phyloP scores from a whole-genome alignment of 495 filamentous ascomycete species.

The Chaetomidium leptoderma region DNA sequence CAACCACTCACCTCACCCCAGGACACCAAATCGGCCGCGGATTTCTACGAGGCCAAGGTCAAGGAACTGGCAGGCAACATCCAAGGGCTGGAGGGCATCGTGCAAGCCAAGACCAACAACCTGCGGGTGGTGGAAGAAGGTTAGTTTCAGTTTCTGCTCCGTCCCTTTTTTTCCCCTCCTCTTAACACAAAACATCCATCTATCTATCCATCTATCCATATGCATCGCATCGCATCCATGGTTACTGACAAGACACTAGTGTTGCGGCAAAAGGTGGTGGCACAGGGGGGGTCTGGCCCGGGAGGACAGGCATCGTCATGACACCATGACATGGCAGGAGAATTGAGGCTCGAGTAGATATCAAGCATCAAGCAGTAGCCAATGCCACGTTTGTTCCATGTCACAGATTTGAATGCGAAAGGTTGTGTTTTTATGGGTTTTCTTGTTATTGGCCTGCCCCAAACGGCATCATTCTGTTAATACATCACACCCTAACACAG shows the following conservation, averaged over 20 bases:
- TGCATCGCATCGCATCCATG: not conserved
- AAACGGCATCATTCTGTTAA: not conserved
- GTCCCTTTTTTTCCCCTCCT: not conserved
- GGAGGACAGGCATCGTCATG: slow-evolving; percentile 22
- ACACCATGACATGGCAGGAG: not conserved
- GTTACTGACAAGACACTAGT: slow-evolving; percentile 35
- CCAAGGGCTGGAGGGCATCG: slow-evolving; percentile 78
- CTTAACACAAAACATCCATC: not conserved
- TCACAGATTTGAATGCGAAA: not conserved
- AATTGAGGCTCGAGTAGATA: not conserved
- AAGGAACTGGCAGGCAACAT: slow-evolving; percentile 74
- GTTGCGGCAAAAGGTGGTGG: slow-evolving; percentile 55
- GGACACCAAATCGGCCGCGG: slow-evolving; percentile 67
- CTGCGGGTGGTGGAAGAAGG: slow-evolving; percentile 85
- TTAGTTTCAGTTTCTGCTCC: slow-evolving; percentile 34
- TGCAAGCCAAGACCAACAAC: slow-evolving; percentile 79
- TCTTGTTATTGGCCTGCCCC: not conserved
- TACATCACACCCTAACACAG: not conserved
- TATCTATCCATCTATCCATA: not conserved
- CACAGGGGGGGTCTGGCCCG: slow-evolving; percentile 15
- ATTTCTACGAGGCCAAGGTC: slow-evolving; percentile 84
- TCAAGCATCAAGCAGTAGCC: not conserved
- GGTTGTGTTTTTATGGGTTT: not conserved
- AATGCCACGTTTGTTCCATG: not conserved
- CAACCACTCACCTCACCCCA: slow-evolving; percentile 12